These are phyloP conservation scores for Nakaseomyces nivariensis DNA, from an alignment of 1,139 yeast genomes.

Conservation along the genomic window DNA sequence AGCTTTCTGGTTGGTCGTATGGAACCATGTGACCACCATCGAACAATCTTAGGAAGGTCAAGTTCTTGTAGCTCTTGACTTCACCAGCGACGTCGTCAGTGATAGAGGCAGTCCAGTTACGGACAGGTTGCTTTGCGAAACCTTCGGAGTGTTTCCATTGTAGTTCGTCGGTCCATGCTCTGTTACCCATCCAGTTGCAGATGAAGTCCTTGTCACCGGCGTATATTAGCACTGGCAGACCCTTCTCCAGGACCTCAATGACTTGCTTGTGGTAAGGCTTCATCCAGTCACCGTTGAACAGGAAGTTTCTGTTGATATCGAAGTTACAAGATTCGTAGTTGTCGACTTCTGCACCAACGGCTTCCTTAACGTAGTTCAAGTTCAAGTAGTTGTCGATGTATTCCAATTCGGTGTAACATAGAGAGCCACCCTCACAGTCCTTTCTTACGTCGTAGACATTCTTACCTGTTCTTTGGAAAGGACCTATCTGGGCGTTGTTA, in stretches of 20 bases:
- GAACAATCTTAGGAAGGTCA: slow-evolving; percentile 53
- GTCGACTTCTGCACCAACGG: slow-evolving; percentile 88
- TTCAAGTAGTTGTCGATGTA: slow-evolving; percentile 63
- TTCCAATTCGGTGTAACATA: slow-evolving; percentile 69
- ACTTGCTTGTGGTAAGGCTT: slow-evolving; percentile 66
- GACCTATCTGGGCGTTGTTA: slow-evolving; percentile 77
- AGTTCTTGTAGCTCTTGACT: slow-evolving; percentile 43
- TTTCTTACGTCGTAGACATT: slow-evolving; percentile 90
- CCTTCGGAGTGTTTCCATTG: slow-evolving; percentile 55
- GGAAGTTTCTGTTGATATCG: slow-evolving; percentile 72
- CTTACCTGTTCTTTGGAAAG: slow-evolving; percentile 82
- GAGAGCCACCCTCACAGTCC: slow-evolving; percentile 62
- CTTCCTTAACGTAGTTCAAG: slow-evolving; percentile 57
- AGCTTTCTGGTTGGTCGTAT: slow-evolving; percentile 63
- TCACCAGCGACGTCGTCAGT: slow-evolving; percentile 47
- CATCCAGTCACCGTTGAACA: slow-evolving; percentile 89
- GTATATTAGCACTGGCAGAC: slow-evolving; percentile 61
- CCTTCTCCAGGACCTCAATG: slow-evolving; percentile 44
- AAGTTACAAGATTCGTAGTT: slow-evolving; percentile 76
- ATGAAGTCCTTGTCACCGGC: slow-evolving; percentile 85
- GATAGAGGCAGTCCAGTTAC: slow-evolving; percentile 29
- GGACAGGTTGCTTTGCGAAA: slow-evolving; percentile 37
- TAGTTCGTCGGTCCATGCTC: slow-evolving; percentile 67
- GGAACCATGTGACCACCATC: slow-evolving; percentile 78
- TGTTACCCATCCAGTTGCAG: slow-evolving; percentile 81